phyloP scores from a whole-genome alignment of 2,329 filamentous ascomycete genomes.

The Pestalotiopsis fici region DNA sequence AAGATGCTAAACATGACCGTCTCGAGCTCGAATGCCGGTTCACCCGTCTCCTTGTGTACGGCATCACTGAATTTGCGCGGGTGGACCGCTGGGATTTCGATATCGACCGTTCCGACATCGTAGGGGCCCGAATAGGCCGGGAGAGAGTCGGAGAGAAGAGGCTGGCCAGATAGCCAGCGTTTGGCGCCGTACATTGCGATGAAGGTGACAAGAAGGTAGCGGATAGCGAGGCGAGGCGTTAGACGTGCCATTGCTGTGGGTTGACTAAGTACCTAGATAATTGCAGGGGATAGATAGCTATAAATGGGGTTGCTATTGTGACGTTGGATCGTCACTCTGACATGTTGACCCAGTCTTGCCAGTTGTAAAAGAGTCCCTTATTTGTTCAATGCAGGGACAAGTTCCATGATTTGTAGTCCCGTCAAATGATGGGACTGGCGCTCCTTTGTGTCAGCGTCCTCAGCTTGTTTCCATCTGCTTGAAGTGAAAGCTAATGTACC shows the following conservation, averaged over 20 bases:
- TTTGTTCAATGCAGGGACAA: neutral
- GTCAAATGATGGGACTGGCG: neutral
- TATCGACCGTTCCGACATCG: conserved; percentile 46
- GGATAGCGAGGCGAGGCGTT: conserved; percentile 10
- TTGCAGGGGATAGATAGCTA: neutral
- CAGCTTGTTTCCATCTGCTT: neutral
- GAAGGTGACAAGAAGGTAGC: conserved; percentile 31
- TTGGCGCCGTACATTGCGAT: conserved; percentile 36
- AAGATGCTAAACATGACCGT: conserved; percentile 52
- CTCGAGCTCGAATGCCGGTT: conserved; percentile 44
- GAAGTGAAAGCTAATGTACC: neutral
- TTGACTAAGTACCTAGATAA: neutral
- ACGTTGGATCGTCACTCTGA: neutral
- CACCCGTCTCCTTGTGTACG: conserved; percentile 32
- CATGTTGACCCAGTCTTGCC: neutral
- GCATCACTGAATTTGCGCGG: conserved; percentile 36
- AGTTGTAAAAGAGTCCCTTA: neutral
- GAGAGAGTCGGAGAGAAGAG: conserved; percentile 44
- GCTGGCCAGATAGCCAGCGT: conserved; percentile 39
- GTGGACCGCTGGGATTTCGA: conserved; percentile 36
- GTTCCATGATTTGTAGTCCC: neutral
- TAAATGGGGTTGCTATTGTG: neutral
- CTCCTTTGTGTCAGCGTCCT: neutral
- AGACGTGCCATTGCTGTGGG: neutral
- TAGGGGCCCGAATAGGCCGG: conserved; percentile 45